Conservation (phyloP, 2,329 filamentous ascomycete species). For the Ophiostoma sp. region DNA sequence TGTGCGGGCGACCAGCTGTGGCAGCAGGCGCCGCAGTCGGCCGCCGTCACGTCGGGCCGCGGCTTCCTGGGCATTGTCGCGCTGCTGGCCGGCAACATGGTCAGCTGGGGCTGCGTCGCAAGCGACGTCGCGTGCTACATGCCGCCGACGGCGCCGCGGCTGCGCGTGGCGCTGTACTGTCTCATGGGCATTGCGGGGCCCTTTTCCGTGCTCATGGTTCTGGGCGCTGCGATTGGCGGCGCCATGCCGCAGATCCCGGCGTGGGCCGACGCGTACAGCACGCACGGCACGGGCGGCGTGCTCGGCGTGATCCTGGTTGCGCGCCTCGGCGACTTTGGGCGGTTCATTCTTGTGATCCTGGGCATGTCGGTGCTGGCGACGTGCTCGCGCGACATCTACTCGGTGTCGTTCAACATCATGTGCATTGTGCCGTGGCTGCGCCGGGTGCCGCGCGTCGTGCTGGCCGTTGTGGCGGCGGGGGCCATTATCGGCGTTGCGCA, state of each 20-base stretch:
- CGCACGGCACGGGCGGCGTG: conserved; percentile 52
- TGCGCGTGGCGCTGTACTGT: conserved; percentile 48
- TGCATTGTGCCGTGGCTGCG: conserved; percentile 38
- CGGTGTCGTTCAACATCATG: conserved; percentile 57
- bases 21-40: conserved; percentile 14
- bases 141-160: conserved; percentile 37
- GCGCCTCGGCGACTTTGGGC: conserved; percentile 40
- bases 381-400: conserved; percentile 55
- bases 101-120: conserved; percentile 55
- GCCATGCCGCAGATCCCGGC: conserved; percentile 49
- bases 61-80: conserved; percentile 52
- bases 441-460: conserved; percentile 39
- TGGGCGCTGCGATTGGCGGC: conserved; percentile 59
- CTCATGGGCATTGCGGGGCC: conserved; percentile 52
- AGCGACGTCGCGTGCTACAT: conserved; percentile 60
- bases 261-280: conserved; percentile 49
- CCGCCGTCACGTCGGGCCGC: conserved; percentile 33
- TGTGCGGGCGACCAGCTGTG: conserved; percentile 21
- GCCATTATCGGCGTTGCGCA: conserved; percentile 41
- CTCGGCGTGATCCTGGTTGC: conserved; percentile 54
- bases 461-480: conserved; percentile 37
- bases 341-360: conserved; percentile 45
- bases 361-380: conserved; percentile 55
- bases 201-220: conserved; percentile 54
- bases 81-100: conserved; percentile 53